Base-by-base conservation (phyloP, 148 eudicot species). In the Vaccinium corymbosum region DNA sequence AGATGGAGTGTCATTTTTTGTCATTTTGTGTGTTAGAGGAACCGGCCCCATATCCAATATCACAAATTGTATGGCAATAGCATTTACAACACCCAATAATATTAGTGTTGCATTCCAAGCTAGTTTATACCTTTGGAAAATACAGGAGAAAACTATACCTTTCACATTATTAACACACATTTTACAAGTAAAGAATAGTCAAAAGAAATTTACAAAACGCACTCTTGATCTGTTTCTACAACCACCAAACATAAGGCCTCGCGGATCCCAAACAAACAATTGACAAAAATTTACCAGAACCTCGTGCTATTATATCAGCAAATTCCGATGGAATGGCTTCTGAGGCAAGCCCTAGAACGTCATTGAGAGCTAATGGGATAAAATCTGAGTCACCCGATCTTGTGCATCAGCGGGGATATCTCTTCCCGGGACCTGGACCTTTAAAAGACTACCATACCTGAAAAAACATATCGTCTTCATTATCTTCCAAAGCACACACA, bases 401-500 rank as follows among this genome's bases (percentile, higher is more conserved):
- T 86, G 87, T 74, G 99, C 94, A 85, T 95, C 98, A 7, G 84
- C 83, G 2, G 99, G 99, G 76, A 97, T 94, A 17, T 97, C 99
- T 85, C 99, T 91, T 46, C 99, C 99, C 11, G 98, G 98, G 86
- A 97, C 98, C 78, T 90, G 87, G 55, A 92, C 89, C 86, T 93
- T 92, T 73, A 95, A 82, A 84, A 97, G 98, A 92, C 82, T 93
- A 71, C 83, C 56, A 51, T 97, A 96, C 91, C 99, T 96, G 90
- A 42, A 73, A 80, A 84, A 29, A 1, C 56, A 62, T 2, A 20
- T 8, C n/a, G 51, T 12, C 38, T 38, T 22, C 20, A 13, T 59
- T 25, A 22, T 53, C 51, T 76, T 29, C 25, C 13, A 50, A 25
- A 20, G 22, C 11, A 50, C 52, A 3, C 3, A 16, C 1, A 1